These are phyloP conservation scores for Pythium aphanidermatum DNA, from an alignment of 352 stramenopile genomes.

Conservation along the genomic window DNA sequence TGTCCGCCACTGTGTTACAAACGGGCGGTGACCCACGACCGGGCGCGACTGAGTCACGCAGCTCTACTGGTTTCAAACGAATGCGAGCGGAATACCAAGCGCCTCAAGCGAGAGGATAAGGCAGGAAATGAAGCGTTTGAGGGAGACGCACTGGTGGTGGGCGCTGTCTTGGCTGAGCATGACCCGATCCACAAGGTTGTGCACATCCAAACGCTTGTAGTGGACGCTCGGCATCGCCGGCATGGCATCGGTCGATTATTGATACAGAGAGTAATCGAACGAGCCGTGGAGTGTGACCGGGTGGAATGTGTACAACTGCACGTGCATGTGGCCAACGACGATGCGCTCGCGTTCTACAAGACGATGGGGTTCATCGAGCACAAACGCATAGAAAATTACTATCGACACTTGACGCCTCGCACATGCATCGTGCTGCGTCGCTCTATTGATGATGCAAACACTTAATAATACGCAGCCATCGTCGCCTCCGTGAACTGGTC, in stretches of 20 bases:
- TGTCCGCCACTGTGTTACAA: constrained; percentile 57
- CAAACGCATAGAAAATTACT: constrained; percentile 50
- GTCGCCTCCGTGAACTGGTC: constrained; percentile 90
- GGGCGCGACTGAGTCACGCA: constrained; percentile 39
- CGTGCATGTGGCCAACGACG: constrained; percentile 54
- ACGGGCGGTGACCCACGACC: constrained; percentile 40
- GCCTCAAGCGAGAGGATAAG: constrained; percentile 26
- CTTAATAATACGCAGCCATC: constrained; percentile 88
- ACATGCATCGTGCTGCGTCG: constrained; percentile 35
- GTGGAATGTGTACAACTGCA: constrained; percentile 36
- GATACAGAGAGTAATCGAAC: constrained; percentile 31
- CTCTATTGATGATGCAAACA: background rate
- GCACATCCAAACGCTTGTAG: constrained; percentile 20
- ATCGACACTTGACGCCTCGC: constrained; percentile 49
- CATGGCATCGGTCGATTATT: constrained; percentile 23
- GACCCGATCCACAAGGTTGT: constrained; percentile 16
- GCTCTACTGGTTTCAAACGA: constrained; percentile 8
- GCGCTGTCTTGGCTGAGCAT: constrained; percentile 17
- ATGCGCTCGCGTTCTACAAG: constrained; percentile 57
- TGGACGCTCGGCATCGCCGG: constrained; percentile 12
- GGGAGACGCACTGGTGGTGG: constrained; percentile 1
- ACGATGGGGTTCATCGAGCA: constrained; percentile 40
- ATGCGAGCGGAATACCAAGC: background rate
- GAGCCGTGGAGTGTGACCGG: background rate
- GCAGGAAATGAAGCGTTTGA: constrained; percentile 14